Base-by-base conservation (phyloP, 306 rosid genomes). In the Astragalus membranaceus region DNA sequence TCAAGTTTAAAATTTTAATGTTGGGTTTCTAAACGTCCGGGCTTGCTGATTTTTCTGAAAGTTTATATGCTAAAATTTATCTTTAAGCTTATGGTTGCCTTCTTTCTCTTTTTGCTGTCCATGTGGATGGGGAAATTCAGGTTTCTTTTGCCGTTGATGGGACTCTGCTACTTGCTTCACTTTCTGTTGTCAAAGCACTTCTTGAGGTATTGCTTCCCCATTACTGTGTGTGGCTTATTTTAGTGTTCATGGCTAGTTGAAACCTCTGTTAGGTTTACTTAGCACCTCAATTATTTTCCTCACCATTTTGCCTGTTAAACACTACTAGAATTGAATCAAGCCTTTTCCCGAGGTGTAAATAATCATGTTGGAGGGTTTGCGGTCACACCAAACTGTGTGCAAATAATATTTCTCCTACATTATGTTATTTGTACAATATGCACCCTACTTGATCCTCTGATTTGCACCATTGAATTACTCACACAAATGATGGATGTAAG, bases 81-180 rank as follows among this genome's bases (percentile, higher is more conserved):
- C 46, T 56, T n/a, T 58, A 10, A 54, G 55, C 8, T 35, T 26
- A n/a, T 32, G 32, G 0, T 36, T 69, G n/a, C 6, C 17, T 62
- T 73, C 39, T 70, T 66, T 51, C 20, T 37, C 71, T 47, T 47
- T 11, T 33, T 36, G 62, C 44, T 58, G 64, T 30, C 44, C 71
- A 41, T 44, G 41, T 61, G 53, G 36, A 36, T 67, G 36, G 63
- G 84, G 37, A 61, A 72, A 67, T 72, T 72, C 82, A 88, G 95
- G 95, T 86, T 69, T 86, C 95, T 69, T 86, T 88, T 69, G 91
- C 95, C 3, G 91, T 88, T 68, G 95, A 88, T 61, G 95, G 95
- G 29, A 80, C 85, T 71, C 79, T 88, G 74, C 84, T 88, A 35
- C 83, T 88, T 83, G 91, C 89, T 78, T 75, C 88, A 44, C 85